These are phyloP conservation scores for Penicillium sp. DNA, from an alignment of 2,329 filamentous ascomycete species.

Conservation along the genomic window DNA sequence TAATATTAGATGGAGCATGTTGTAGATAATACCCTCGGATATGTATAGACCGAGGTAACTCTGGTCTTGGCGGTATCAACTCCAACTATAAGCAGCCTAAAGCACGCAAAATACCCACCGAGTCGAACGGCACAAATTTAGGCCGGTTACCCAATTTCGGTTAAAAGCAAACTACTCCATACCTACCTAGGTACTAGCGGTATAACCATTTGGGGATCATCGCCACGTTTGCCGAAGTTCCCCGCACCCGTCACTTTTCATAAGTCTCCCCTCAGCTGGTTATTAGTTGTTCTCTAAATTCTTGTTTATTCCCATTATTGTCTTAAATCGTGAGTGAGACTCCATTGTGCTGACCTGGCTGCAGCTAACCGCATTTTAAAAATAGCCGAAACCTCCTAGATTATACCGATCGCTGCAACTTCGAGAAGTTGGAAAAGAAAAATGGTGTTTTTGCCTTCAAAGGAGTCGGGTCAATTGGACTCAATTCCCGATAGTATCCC, in stretches of 20 bases:
- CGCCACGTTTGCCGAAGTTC: constrained; percentile 6
- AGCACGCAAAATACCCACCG: not conserved
- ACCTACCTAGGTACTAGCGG: not conserved
- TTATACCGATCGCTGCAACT: not conserved
- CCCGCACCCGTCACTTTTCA: constrained; percentile 3
- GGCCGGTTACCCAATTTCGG: not conserved
- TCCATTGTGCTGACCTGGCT: not conserved
- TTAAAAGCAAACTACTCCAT: not conserved
- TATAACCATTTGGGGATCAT: not conserved
- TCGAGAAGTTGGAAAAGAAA: not conserved
- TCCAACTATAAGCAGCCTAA: constrained; percentile 17
- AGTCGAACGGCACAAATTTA: not conserved
- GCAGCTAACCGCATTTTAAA: not conserved
- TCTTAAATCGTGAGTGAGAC: not conserved
- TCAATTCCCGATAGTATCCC: constrained; percentile 72
- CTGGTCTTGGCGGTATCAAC: not conserved
- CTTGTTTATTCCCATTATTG: not conserved
- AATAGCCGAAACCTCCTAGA: not conserved
- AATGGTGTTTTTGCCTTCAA: constrained; percentile 50
- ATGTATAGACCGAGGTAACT: constrained; percentile 6
- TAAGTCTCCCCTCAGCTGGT: constrained; percentile 3
- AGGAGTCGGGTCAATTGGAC: constrained; percentile 42
- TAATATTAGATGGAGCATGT: not conserved
- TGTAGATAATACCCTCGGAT: constrained; percentile 3
- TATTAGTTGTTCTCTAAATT: not conserved